phyloP scores from a whole-genome alignment of 2,329 filamentous ascomycete species.

The Aspergillus fumigatiaffinis region DNA sequence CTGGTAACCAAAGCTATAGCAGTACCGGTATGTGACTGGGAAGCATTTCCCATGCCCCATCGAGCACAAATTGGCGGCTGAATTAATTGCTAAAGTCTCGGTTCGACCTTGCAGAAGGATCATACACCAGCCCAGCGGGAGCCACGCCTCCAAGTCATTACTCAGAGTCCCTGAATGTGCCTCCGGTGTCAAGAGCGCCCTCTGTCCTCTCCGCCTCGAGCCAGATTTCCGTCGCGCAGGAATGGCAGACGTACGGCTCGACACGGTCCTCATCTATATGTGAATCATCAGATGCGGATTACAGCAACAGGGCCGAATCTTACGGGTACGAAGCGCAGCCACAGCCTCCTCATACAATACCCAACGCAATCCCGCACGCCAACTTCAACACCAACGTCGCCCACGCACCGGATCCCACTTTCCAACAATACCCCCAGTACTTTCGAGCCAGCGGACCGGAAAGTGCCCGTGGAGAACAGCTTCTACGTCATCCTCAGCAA shows the following conservation, averaged over 20 bases:
- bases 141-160: conserved; percentile 23
- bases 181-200: conserved; percentile 18
- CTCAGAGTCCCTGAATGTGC: conserved; percentile 15
- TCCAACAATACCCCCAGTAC: conserved; percentile 17
- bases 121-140: conserved; percentile 14
- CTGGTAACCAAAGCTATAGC: conserved; percentile 20
- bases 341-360: conserved; percentile 12
- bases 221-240: conserved; percentile 23
- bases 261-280: conserved; percentile 25
- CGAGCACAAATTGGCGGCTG: background rate
- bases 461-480: conserved; percentile 12
- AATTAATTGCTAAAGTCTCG: background rate
- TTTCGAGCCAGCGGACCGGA: conserved; percentile 12
- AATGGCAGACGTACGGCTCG: conserved; percentile 26
- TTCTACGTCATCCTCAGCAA: conserved; percentile 11
- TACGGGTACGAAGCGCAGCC: conserved; percentile 16
- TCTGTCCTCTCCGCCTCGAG: conserved; percentile 22
- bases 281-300: conserved; percentile 26
- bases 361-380: conserved; percentile 16
- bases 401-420: conserved; percentile 15
- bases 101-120: conserved; percentile 13
- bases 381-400: conserved; percentile 14
- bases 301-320: conserved; percentile 21
- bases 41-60: background rate
- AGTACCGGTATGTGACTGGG: conserved; percentile 10